Evolutionary conservation across 1,284 basidiomycete species (phyloP).

Genomic region (Trametes versicolor): DNA sequence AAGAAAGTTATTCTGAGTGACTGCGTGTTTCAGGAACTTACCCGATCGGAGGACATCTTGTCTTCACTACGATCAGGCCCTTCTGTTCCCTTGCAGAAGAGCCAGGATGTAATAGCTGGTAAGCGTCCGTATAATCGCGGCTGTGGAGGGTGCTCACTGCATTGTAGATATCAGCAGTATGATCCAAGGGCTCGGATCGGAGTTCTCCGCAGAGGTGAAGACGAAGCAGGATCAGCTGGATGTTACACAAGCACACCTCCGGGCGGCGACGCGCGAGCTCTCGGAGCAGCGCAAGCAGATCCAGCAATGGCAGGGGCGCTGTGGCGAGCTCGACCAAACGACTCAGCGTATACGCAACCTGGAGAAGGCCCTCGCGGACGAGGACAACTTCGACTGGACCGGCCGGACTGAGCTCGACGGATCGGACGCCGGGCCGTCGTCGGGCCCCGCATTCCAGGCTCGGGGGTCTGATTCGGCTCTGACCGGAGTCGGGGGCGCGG

Average conservation of each 20-base stretch:
- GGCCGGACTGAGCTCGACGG: conserved; percentile 80
- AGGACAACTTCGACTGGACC: conserved; percentile 89
- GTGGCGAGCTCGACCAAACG: conserved; percentile 81
- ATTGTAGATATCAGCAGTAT: conserved; percentile 83
- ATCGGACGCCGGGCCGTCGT: conserved; percentile 55
- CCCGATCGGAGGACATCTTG: conserved; percentile 80
- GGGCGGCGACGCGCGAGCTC: conserved; percentile 89
- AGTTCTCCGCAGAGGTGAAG: conserved; percentile 88
- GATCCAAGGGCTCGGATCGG: conserved; percentile 79
- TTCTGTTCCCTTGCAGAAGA: conserved; percentile 83
- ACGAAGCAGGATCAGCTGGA: conserved; percentile 89
- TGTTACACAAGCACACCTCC: conserved; percentile 87
- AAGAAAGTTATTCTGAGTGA: background rate
- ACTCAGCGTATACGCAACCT: conserved; percentile 84
- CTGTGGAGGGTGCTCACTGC: background rate
- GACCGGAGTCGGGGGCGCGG: conserved; percentile 58
- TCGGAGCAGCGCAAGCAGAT: conserved; percentile 90
- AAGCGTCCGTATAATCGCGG: conserved; percentile 31
- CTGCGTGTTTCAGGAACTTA: conserved; percentile 63
- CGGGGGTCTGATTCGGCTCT: conserved; percentile 72
- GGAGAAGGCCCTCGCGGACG: conserved; percentile 79
- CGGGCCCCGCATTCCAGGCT: conserved; percentile 70
- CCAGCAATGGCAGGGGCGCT: conserved; percentile 74
- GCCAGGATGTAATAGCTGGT: conserved; percentile 91
- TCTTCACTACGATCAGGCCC: conserved; percentile 75